These are phyloP conservation scores for Papiliotrema laurentii DNA, from an alignment of 1,284 basidiomycete species.

Conservation along the genomic window DNA sequence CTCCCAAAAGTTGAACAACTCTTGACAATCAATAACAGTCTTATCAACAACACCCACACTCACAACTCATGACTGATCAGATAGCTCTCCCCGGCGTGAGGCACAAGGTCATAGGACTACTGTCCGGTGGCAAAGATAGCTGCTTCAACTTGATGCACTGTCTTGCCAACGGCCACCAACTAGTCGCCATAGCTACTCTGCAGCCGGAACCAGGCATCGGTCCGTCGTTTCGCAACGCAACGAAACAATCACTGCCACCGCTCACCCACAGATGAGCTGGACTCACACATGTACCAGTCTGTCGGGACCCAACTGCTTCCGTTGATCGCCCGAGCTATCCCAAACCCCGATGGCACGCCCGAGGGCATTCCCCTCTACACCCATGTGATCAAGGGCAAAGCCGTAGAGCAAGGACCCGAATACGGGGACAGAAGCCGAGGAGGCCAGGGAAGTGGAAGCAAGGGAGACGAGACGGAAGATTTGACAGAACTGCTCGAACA, in stretches of 20 bases:
- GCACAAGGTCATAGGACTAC: conserved; percentile 80
- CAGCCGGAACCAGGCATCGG: conserved; percentile 80
- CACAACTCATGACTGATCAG: background rate
- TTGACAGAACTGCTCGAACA: conserved; percentile 68
- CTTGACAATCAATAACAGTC: background rate
- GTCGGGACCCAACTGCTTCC: conserved; percentile 94
- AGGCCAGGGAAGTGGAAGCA: conserved; percentile 53
- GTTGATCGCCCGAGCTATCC: conserved; percentile 76
- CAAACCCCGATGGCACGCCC: no score
- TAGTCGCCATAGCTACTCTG: conserved; percentile 84
- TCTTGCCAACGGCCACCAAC: conserved; percentile 75
- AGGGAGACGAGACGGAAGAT: conserved; percentile 95
- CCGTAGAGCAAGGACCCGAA: conserved; percentile 75
- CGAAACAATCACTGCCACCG: no score
- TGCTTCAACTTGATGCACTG: conserved; percentile 95
- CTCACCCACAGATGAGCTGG: conserved; percentile 75
- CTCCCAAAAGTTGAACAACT: background rate
- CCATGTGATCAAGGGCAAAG: conserved; percentile 70
- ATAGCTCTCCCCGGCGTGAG: conserved; percentile 22
- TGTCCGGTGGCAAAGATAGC: conserved; percentile 97
- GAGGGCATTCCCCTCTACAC: conserved; percentile 83
- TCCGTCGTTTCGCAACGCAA: conserved; percentile 46
- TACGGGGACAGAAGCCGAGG: conserved; percentile 61
- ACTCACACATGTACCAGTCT: conserved; percentile 98
- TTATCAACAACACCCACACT: background rate